Evolutionary conservation across 2,329 filamentous ascomycete species (phyloP).

Genomic region (Lecanicillium sp.): DNA sequence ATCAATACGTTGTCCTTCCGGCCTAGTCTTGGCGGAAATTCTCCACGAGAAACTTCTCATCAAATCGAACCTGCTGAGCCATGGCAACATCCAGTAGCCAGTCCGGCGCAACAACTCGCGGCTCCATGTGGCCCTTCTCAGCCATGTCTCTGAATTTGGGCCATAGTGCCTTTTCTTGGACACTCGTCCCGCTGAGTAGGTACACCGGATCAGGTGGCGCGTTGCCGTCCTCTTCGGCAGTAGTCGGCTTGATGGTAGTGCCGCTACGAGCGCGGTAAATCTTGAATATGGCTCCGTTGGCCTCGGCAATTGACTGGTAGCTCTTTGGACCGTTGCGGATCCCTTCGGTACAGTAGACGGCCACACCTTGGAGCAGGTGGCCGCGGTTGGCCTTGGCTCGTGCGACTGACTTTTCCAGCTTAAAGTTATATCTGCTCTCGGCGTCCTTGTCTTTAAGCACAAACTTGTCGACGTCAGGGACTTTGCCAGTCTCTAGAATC

Average conservation of each 20-base stretch:
- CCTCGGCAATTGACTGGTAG: conserved; percentile 76
- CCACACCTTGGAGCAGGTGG: conserved; percentile 64
- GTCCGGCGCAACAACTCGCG: conserved; percentile 73
- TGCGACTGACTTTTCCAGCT: conserved; percentile 56
- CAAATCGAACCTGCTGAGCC: conserved; percentile 69
- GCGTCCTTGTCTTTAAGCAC: conserved; percentile 61
- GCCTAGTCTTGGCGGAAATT: conserved; percentile 29
- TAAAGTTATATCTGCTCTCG: conserved; percentile 64
- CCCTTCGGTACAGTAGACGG: conserved; percentile 75
- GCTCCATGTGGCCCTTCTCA: conserved; percentile 65
- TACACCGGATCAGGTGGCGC: conserved; percentile 66
- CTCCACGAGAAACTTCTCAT: conserved; percentile 50
- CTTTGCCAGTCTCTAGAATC: conserved; percentile 59
- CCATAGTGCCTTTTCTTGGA: conserved; percentile 69
- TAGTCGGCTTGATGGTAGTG: conserved; percentile 56
- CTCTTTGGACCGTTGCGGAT: conserved; percentile 77
- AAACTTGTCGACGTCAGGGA: conserved; percentile 58
- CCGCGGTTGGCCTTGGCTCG: conserved; percentile 71
- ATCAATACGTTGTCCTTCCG: conserved; percentile 3
- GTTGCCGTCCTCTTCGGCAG: conserved; percentile 54
- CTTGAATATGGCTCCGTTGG: conserved; percentile 79
- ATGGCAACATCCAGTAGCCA: conserved; percentile 89
- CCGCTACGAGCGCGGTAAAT: conserved; percentile 68
- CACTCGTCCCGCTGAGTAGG: conserved; percentile 61
- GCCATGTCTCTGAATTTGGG: conserved; percentile 73